Evolutionary conservation across 2,329 filamentous ascomycete species (phyloP).

Genomic region (Fusarium humuli): DNA sequence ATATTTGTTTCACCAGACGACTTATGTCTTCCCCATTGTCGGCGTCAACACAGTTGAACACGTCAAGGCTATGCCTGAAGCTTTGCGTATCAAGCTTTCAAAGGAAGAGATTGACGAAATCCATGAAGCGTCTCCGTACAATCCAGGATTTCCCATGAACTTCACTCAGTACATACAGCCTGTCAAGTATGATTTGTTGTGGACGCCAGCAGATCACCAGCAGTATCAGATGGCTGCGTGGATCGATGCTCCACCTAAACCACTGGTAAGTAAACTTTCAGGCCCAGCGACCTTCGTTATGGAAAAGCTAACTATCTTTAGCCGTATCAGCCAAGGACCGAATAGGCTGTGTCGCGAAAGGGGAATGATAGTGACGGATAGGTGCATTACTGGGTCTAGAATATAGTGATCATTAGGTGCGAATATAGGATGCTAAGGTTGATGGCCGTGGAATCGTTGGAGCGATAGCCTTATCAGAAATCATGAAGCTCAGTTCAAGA

Average conservation of each 20-base stretch:
- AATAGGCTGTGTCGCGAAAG: accelerated
- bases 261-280: not conserved
- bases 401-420: accelerated
- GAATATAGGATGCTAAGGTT: no score
- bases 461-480: no score
- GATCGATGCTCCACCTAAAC: not conserved
- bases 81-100: conserved; percentile 1
- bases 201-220: not conserved
- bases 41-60: conserved; percentile 26
- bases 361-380: accelerated
- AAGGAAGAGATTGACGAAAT: conserved; percentile 14
- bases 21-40: conserved; percentile 28
- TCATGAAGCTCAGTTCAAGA: no score
- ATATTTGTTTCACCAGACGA: conserved; percentile 24
- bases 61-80: conserved; percentile 11
- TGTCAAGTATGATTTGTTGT: not conserved
- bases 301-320: accelerated
- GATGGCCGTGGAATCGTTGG: no score
- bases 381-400: not conserved
- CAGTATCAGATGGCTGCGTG: not conserved
- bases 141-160: not conserved
- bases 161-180: not conserved
- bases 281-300: accelerated
- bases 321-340: not conserved
- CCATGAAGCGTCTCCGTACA: conserved; percentile 11